Percentiles rank a stretch among this genome's conserved stretches.
Evolutionary conservation across 164 flowering plant genomes (phyloP).

Genomic region (Euptelea pleiosperma): DNA sequence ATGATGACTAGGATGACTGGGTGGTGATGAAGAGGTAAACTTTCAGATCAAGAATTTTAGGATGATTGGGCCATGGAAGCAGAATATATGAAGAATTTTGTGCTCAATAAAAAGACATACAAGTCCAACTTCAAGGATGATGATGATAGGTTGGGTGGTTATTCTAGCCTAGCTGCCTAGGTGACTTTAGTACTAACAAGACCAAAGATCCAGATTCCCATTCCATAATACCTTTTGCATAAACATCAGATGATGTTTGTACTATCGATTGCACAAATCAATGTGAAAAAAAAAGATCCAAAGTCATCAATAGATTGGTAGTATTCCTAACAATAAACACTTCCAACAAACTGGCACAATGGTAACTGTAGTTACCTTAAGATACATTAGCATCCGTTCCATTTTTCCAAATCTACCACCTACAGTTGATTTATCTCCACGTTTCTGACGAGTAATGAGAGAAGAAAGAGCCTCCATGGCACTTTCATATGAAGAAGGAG

Average conservation of each 20-base stretch:
- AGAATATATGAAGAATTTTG: too few relatives aligned
- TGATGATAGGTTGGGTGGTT: too few relatives aligned
- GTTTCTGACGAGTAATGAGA: slow-evolving; percentile 57
- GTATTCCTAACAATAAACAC: neutral
- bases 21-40: too few relatives aligned
- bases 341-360: neutral
- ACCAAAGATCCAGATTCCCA: too few relatives aligned
- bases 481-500: slow-evolving; percentile 57
- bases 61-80: too few relatives aligned
- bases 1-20: too few relatives aligned
- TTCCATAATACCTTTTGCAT: neutral
- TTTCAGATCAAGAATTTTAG: too few relatives aligned
- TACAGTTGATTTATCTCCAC: slow-evolving; percentile 39
- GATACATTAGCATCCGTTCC: slow-evolving; percentile 64
- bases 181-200: neutral
- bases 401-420: slow-evolving; percentile 45
- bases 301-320: neutral
- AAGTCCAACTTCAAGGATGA: too few relatives aligned
- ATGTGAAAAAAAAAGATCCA: neutral
- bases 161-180: too few relatives aligned
- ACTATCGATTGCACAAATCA: neutral
- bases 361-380: slow-evolving; percentile 46
- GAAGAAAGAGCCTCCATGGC: slow-evolving; percentile 95
- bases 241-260: neutral
- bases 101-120: too few relatives aligned